A percentile compares a stretch with the other conserved stretches of the same genome.
phyloP scores from a whole-genome alignment of 2,329 filamentous ascomycete species.

The Sarocladiaceae sp. region DNA sequence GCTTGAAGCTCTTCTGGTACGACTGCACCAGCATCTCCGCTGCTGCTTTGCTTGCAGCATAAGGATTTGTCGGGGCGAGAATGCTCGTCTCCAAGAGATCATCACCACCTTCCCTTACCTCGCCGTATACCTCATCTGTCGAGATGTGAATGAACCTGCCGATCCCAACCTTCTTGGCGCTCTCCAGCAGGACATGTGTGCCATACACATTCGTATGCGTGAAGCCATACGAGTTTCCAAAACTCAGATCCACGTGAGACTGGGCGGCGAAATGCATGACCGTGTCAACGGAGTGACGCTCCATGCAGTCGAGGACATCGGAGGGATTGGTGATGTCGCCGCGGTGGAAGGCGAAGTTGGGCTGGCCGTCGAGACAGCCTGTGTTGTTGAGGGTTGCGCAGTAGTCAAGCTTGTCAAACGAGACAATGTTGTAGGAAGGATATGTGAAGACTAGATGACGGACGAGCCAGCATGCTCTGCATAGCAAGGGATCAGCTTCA shows the following conservation, averaged over 20 bases:
- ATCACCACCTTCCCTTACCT: conserved; percentile 65
- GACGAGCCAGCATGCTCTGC: conserved; percentile 74
- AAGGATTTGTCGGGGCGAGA: conserved; percentile 74
- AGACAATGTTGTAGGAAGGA: conserved; percentile 70
- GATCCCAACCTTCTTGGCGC: conserved; percentile 64
- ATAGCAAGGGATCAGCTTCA: conserved; percentile 12
- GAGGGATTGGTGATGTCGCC: conserved; percentile 69
- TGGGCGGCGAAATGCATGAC: conserved; percentile 83
- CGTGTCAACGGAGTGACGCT: conserved; percentile 68
- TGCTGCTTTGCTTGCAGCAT: conserved; percentile 73
- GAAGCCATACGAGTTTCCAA: conserved; percentile 76
- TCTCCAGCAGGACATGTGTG: conserved; percentile 76
- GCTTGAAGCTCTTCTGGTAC: conserved; percentile 77
- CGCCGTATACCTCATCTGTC: conserved; percentile 81
- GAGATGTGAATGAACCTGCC: conserved; percentile 75
- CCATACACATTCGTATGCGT: conserved; percentile 78
- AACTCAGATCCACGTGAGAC: conserved; percentile 76
- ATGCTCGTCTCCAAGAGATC: conserved; percentile 68
- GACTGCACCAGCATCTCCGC: conserved; percentile 83
- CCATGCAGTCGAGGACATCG: conserved; percentile 64
- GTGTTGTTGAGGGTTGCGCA: conserved; percentile 78
- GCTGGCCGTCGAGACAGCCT: conserved; percentile 55
- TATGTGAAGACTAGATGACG: conserved; percentile 72
- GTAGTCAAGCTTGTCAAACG: conserved; percentile 81
- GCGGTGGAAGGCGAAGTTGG: conserved; percentile 74